Evolutionary conservation across 2,329 filamentous ascomycete genomes (phyloP), one percentile per base, ranked within the genome.

Genomic region (Alternaria longipes): DNA sequence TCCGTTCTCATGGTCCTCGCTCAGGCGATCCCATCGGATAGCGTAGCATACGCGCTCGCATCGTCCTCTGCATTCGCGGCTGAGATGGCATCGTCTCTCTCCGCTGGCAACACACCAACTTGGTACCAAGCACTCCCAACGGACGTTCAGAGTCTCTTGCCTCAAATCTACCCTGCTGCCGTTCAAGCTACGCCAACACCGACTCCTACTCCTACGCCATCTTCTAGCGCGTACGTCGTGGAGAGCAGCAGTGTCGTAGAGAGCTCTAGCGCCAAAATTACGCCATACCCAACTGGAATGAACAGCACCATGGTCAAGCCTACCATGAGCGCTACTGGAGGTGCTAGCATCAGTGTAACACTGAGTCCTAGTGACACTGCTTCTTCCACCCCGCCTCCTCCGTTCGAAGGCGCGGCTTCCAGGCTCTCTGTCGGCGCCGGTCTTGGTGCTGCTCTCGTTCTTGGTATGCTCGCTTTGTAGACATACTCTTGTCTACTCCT

Each of bases 81-180:
- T 11, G 70, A 79, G 44, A 77, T 84, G 70, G 76, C 76, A 12
- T 80, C 81, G 8, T 77, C 82, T 46, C 77, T 84, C 73, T 69
- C 75, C 11, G 80, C 79, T 32, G 80, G 81, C 68, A 70, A 76
- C 30, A 80, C 79, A 18, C 81, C 82, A 18, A 62, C 72, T 4
- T 84, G 82, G 82, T 84, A 81, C 73, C 69, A 76, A 8, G 75
- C 78, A 8, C 78, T 84, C 4, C 82, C 82, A 7, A 68, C 76
- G 45, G 80, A 81, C 56, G 76, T 84, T 47, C 78, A 84, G 75
- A 79, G 72, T 46, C 79, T 79, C 62, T 74, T 84, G 46, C 69
- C 81, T 26, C 67, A 77, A 22, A 65, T 77, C 50, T 78, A 77
- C 66, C 71, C 76, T 28, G 70, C 60, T 11, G 49, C 60, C 24